A percentile compares a stretch with the other conserved stretches of the same genome.
Evolutionary conservation across 345 rosid genomes (phyloP).

Genomic region (Eutrema japonicum): DNA sequence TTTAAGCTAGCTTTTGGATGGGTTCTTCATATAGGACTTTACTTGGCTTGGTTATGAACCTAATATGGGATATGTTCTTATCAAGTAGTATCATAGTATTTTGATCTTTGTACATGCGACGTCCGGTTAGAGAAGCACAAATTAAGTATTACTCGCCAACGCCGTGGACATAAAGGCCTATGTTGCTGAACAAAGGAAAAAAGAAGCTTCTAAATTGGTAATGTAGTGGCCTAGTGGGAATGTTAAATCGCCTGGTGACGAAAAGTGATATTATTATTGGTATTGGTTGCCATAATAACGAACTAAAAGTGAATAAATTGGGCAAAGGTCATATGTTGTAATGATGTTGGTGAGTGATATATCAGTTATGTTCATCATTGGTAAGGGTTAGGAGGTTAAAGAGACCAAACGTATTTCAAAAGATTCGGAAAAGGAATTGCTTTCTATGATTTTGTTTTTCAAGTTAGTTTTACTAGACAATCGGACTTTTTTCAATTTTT

Average conservation of each 20-base stretch:
- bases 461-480: conserved; percentile 36
- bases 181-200: conserved; percentile 8
- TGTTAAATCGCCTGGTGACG: conserved; percentile 33
- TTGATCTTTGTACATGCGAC: background rate
- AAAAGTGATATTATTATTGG: conserved; percentile 30
- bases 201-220: conserved; percentile 21
- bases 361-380: conserved; percentile 43
- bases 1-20: too few relatives aligned
- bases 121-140: background rate
- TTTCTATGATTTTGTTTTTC: conserved; percentile 41
- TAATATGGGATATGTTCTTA: background rate
- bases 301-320: conserved; percentile 33
- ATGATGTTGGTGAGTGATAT: conserved; percentile 38
- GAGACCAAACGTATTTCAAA: conserved; percentile 37
- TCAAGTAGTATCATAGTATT: background rate
- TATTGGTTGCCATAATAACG: conserved; percentile 30
- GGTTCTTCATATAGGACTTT: background rate
- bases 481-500: background rate
- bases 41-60: background rate
- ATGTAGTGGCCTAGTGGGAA: conserved; percentile 21
- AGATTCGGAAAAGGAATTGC: conserved; percentile 28
- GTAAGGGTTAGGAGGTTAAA: conserved; percentile 32
- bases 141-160: background rate
- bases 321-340: conserved; percentile 41
- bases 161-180: background rate